These are phyloP conservation scores for Starmerella kuoi DNA, from an alignment of 805 yeast species.

Conservation along the genomic window DNA sequence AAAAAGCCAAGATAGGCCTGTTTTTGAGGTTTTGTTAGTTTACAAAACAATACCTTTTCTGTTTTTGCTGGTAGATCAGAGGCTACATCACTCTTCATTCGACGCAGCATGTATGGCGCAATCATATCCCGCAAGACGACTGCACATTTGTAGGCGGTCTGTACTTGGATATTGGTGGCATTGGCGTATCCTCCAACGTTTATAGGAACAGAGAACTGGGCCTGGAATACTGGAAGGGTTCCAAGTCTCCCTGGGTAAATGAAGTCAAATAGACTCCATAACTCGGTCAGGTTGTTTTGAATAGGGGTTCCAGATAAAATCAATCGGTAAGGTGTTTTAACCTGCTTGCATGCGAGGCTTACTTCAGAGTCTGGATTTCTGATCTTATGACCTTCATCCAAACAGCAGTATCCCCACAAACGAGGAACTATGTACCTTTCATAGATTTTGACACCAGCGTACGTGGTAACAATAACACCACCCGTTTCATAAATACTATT, in stretches of 20 bases:
- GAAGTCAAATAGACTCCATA: conserved; percentile 93
- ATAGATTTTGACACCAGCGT: conserved; percentile 70
- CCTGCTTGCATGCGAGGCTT: conserved; percentile 69
- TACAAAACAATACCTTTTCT: conserved; percentile 89
- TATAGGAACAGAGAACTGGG: conserved; percentile 83
- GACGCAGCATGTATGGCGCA: conserved; percentile 73
- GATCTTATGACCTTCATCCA: conserved; percentile 96
- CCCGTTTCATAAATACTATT: conserved; percentile 54
- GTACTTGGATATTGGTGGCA: conserved; percentile 91
- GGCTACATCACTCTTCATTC: conserved; percentile 90
- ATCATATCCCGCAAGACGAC: conserved; percentile 77
- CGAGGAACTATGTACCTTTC: conserved; percentile 48
- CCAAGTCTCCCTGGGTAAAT: conserved; percentile 91
- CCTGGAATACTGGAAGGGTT: conserved; percentile 86
- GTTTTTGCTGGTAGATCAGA: conserved; percentile 84
- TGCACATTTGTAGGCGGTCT: conserved; percentile 92
- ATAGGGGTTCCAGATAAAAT: conserved; percentile 94
- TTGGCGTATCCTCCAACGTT: conserved; percentile 97
- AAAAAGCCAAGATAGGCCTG: conserved; percentile 62
- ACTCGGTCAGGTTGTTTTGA: conserved; percentile 79
- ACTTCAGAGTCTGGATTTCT: conserved; percentile 88
- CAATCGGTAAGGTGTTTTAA: conserved; percentile 72
- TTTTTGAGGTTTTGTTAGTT: conserved; percentile 64
- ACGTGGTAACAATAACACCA: conserved; percentile 80
- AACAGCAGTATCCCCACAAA: conserved; percentile 78